Evolutionary conservation across 192 early-diverging fungal genomes (phyloP).

Genomic region (Umbelopsis isabellina): DNA sequence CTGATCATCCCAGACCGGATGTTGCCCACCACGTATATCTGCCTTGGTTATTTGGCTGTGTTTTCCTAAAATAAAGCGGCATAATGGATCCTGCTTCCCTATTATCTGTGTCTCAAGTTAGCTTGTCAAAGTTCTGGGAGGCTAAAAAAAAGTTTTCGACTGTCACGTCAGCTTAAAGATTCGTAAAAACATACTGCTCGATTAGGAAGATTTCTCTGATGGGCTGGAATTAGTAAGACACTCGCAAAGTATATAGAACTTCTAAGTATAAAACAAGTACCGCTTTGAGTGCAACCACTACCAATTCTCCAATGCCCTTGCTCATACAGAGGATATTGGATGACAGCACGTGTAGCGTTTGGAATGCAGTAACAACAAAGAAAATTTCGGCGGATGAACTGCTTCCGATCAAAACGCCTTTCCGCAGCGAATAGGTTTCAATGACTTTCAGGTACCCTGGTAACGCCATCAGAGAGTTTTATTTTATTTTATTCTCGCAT

Average conservation of each 20-base stretch:
- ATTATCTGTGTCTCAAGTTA: constrained; percentile 28
- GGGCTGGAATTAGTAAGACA: constrained; percentile 5
- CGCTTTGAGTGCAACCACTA: constrained; percentile 43
- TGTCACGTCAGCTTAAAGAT: too few relatives aligned
- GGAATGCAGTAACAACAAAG: neutral
- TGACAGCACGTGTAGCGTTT: neutral
- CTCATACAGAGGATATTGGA: neutral
- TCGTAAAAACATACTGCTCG: constrained; percentile 30
- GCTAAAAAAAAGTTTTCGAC: too few relatives aligned
- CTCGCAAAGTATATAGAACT: neutral
- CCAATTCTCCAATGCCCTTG: constrained; percentile 40
- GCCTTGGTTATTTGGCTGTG: constrained; percentile 44
- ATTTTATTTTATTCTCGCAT: too few relatives aligned
- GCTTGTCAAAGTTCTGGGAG: neutral
- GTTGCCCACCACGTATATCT: constrained; percentile 56
- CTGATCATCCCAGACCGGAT: constrained; percentile 62
- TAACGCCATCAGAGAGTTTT: too few relatives aligned
- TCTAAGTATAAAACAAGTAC: constrained; percentile 18
- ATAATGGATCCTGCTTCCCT: constrained; percentile 59
- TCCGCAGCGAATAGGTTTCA: too few relatives aligned
- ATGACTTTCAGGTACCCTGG: too few relatives aligned
- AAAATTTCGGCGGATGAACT: neutral
- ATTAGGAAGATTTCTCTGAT: constrained; percentile 43
- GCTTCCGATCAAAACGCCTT: too few relatives aligned
- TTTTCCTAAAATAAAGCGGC: constrained; percentile 51